Percentiles rank a stretch among this genome's conserved stretches.
phyloP scores from a whole-genome alignment of 2,329 filamentous ascomycete species.

The Tolypocladium guangdongense region DNA sequence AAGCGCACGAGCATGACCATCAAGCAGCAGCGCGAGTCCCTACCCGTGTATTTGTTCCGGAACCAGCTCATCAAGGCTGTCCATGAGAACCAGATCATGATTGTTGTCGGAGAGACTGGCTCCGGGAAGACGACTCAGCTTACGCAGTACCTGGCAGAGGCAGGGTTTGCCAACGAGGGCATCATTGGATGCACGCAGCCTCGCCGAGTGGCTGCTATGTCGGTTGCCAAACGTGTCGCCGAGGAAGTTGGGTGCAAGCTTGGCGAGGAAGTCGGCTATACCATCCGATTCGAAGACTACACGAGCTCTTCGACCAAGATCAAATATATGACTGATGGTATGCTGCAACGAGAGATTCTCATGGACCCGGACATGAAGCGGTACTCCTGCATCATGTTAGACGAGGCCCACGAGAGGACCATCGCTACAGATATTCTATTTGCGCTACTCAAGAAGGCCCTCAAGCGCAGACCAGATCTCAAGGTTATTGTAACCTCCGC shows the following conservation, averaged over 20 bases:
- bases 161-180: constrained; percentile 74
- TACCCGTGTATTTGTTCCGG: constrained; percentile 85
- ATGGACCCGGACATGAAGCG: constrained; percentile 79
- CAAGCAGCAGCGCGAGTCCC: constrained; percentile 81
- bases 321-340: constrained; percentile 99
- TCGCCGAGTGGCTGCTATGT: constrained; percentile 94
- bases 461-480: constrained; percentile 75
- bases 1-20: constrained; percentile 87
- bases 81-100: constrained; percentile 76
- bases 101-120: constrained; percentile 94
- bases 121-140: constrained; percentile 96
- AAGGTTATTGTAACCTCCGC: constrained; percentile 96
- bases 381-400: constrained; percentile 96
- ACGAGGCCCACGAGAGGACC: constrained; percentile 95
- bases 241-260: constrained; percentile 90
- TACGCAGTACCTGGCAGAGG: constrained; percentile 90
- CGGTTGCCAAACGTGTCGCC: constrained; percentile 89
- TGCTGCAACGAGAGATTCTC: constrained; percentile 91
- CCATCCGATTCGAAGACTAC: constrained; percentile 92
- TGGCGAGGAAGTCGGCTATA: constrained; percentile 91
- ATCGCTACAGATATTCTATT: constrained; percentile 95
- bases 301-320: constrained; percentile 82
- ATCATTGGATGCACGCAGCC: constrained; percentile 96
- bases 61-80: constrained; percentile 82
- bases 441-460: constrained; percentile 83